These are phyloP conservation scores for Pythium insidiosum DNA, from an alignment of 352 stramenopile species.

Conservation along the genomic window DNA sequence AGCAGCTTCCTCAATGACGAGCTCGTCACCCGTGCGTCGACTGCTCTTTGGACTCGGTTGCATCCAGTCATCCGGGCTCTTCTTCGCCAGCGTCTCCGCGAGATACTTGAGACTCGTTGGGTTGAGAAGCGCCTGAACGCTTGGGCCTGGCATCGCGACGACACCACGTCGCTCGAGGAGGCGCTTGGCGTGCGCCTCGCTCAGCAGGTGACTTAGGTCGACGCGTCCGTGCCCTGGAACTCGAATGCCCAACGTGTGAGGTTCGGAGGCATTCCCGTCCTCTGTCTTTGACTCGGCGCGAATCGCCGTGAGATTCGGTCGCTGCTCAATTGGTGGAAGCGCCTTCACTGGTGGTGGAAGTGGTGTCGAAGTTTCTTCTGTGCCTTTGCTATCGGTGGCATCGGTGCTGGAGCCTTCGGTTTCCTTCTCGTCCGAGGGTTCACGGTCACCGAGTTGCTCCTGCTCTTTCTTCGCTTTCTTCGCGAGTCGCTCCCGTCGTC, in stretches of 20 bases:
- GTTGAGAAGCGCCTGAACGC: conserved; percentile 39
- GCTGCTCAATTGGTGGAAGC: conserved; percentile 6
- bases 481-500: conserved; percentile 30
- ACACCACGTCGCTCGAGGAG: conserved; percentile 23
- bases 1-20: conserved; percentile 12
- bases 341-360: conserved; percentile 13
- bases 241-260: conserved; percentile 19
- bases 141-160: conserved; percentile 4
- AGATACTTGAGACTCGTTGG: conserved; percentile 46
- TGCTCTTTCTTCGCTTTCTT: conserved; percentile 19
- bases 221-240: conserved; percentile 38
- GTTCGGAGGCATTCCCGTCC: not conserved
- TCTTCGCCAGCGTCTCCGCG: conserved; percentile 41
- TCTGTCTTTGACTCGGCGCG: conserved; percentile 20
- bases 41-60: conserved; percentile 5
- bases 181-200: conserved; percentile 32
- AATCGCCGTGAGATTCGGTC: not conserved
- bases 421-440: conserved; percentile 1
- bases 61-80: conserved; percentile 13
- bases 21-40: no score
- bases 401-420: conserved; percentile 1
- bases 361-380: conserved; percentile 3
- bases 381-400: conserved; percentile 11
- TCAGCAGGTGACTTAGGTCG: conserved; percentile 43
- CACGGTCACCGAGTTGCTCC: not conserved